These are phyloP conservation scores for Chaetomium cochliodes DNA, from an alignment of 495 filamentous ascomycete species.

Conservation along the genomic window DNA sequence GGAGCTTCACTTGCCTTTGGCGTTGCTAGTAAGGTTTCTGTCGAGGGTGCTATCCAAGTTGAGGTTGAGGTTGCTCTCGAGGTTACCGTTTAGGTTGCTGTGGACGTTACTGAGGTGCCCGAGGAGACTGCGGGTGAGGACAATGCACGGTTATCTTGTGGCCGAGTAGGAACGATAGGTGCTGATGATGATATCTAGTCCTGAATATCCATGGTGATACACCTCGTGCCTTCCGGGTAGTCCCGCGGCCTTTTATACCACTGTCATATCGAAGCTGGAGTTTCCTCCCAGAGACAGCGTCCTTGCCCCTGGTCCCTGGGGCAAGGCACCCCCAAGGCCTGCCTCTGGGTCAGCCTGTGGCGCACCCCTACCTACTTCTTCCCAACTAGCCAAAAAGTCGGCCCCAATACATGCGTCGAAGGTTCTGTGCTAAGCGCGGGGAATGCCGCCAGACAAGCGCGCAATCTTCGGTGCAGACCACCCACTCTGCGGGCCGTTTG, in stretches of 20 bases:
- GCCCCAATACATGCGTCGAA: background rate
- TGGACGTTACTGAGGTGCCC: background rate
- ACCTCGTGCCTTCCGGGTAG: no score
- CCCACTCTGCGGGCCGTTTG: background rate
- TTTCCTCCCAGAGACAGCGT: background rate
- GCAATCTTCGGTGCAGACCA: background rate
- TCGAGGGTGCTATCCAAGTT: background rate
- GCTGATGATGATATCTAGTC: background rate
- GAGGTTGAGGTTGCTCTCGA: no score
- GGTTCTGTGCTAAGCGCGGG: background rate
- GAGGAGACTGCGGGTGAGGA: background rate
- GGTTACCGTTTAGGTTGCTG: no score
- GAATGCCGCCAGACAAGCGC: background rate
- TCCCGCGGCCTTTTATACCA: background rate
- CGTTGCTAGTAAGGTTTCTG: background rate
- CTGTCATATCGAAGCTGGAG: background rate
- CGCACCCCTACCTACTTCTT: background rate
- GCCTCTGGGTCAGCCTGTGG: background rate
- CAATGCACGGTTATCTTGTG: background rate
- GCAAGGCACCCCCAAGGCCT: background rate
- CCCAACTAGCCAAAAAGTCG: background rate
- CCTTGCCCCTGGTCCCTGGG: background rate
- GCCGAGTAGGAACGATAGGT: background rate
- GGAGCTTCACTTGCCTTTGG: background rate
- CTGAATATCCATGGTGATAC: background rate